Evolutionary conservation across 2,329 filamentous ascomycete species (phyloP), one percentile per base, ranked within the genome.

Genomic region (Penicillium sp.): DNA sequence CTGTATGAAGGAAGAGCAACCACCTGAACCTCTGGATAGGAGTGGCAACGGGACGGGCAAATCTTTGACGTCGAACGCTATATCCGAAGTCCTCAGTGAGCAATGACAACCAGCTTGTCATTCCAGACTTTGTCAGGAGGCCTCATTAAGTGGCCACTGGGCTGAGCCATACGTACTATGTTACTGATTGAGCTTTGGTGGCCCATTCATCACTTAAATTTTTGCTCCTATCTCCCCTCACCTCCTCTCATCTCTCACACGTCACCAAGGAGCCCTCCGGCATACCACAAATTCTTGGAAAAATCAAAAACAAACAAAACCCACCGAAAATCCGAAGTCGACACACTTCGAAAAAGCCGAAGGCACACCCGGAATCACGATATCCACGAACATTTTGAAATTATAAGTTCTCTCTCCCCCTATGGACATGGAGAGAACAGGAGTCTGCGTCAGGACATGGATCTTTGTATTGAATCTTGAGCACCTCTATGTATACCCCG

Each of bases 1-100:
- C 5, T 99, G 94, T 77, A 96, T 97, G 91, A 86, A 92, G 73
- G 92, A 96, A 70, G 92, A 96, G 52, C 60, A 68, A 10, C 69
- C 71, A 1, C 67, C 68, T 1, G 73, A 76, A 47, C 67, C 65
- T 8, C 59, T 58, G 32, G 59, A 62, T 43, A 59, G 48, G 31
- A 51, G 57, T 43, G 49, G 53, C 14, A 14, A 55, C 8, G 42
- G 44, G 24, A 43, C 58, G 27, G 47, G 54, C 18, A 58, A 54
- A 38, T 60, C 64, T 9, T 54, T 69, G 43, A 52, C 61, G 2
- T 63, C 62, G 4, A 69, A 70, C 51, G 65, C 67, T 10, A 68
- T 70, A 14, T 64, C 62, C 42, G 68, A 71, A 48, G 61, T 68
- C 48, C 59, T 69, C n/a, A 57, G 65, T 44, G 61, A 65, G 40